Base-by-base conservation (phyloP, 306 rosid species). In the Quercus aquifolioides region DNA sequence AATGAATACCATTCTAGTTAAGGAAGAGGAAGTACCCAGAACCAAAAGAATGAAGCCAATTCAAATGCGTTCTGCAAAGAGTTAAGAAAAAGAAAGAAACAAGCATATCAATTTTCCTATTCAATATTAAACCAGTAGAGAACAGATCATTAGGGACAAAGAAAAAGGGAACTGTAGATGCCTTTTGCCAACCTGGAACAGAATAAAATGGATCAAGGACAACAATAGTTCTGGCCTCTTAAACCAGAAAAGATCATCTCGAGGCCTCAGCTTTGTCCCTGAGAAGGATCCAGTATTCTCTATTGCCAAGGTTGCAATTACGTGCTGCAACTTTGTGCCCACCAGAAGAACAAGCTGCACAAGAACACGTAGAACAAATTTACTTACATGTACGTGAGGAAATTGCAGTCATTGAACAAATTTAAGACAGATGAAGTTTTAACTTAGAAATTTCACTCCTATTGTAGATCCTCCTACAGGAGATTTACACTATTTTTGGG, bases 241-340 rank as follows among this genome's bases (percentile, higher is more conserved):
- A 85, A 95, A 93, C 99, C 99, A 95, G 86, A 95, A 95, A 84
- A 95, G 99, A 79, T 90, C 98, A 71, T 95, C 94, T 18, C 99
- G 92, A 19, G 99, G 99, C 84, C 88, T 95, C 88, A 95, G 80
- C 87, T 90, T 91, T n/a, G 87, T 64, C 80, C 82, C 97, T 10
- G 90, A 31, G 51, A 69, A 82, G 74, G 81, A 80, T 72, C 88
- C 90, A n/a, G 89, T 94, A 89, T 88, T 95, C 88, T 95, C 99
- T 85, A 91, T 71, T 33, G 93, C 97, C 81, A 95, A 85, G 83
- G 99, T 95, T 55, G 99, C 98, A 74, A 95, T 93, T 73, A 95
- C 82, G 77, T 93, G 96, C 77, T 95, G 99, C 74, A 95, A 88
- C 86, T 95, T 95, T 77, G 94, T 79, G 90, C 99, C 99, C 62